A percentile compares a stretch with the other conserved stretches of the same genome.
Conservation (phyloP, 495 filamentous ascomycete species). For the Aspergillus nidulans region DNA sequence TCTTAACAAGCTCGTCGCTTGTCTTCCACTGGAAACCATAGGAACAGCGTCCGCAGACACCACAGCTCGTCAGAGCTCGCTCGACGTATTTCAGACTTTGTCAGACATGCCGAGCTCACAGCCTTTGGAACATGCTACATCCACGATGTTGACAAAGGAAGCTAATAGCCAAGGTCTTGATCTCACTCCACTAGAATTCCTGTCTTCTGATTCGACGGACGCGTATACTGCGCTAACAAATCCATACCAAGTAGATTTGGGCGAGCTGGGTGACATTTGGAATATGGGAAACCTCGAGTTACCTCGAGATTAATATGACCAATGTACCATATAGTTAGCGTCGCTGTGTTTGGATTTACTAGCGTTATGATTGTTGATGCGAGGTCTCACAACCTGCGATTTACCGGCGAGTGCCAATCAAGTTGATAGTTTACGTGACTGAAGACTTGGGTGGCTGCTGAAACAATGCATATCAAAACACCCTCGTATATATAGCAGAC, state of each 20-base stretch:
- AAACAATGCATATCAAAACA: no score
- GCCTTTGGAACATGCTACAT: not conserved
- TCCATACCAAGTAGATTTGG: slow-evolving; percentile 21
- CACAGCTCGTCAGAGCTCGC: slow-evolving; percentile 2
- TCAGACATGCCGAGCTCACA: not conserved
- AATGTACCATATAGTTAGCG: no score
- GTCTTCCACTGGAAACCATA: slow-evolving; percentile 6
- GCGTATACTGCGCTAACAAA: slow-evolving; percentile 8
- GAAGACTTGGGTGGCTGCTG: no score
- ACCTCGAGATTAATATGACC: no score
- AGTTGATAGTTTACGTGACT: no score
- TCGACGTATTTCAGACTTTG: slow-evolving; percentile 1
- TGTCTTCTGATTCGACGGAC: slow-evolving; percentile 2
- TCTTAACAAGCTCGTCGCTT: slow-evolving; percentile 18
- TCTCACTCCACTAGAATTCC: slow-evolving; percentile 7
- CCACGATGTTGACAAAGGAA: not conserved
- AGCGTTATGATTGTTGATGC: no score
- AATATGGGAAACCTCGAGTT: slow-evolving; percentile 28
- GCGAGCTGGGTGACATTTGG: slow-evolving; percentile 27
- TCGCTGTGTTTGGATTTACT: no score
- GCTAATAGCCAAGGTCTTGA: slow-evolving; percentile 2
- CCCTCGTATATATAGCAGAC: no score
- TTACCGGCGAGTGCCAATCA: no score
- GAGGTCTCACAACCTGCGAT: no score
- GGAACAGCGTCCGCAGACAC: not conserved